Base-by-base conservation (phyloP, 192 early-diverging fungal species). In the Umbelopsis isabellina region DNA sequence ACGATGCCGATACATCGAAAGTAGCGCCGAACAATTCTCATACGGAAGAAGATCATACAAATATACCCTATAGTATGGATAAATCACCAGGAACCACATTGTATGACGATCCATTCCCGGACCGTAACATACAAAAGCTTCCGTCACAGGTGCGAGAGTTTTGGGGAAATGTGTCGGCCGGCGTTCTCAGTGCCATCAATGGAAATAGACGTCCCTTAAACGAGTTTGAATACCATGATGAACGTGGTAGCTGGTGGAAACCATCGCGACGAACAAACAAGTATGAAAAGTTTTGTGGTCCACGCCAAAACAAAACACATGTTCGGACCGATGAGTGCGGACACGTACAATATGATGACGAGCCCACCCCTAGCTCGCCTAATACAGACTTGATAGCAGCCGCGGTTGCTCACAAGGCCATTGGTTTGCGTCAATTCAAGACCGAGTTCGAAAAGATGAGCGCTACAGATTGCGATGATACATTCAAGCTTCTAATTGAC, bases 161-260 rank as follows among this genome's bases (percentile, higher is more conserved):
- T 61, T 61, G 55, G 55, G 55, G 55, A 12, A 61, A 61, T 35
- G 55, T 61, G 4, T 61, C 55, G 16, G 55, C 55, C 13, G 30
- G 55, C 30, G 55, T 61, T 8, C 55, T 61, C 15, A 6, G 55
- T 16, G 55, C 55, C 13, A 61, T 61, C 18, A 30, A 16, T 18
- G 55, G 30, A 12, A 61, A 61, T 25, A 27, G 55, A 4, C 55
- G 55, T 15, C 30, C 55, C 1, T 16, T 61, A 10, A 61, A 61
- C 30, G 55, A 61, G 30, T 16, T 61, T 15, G 55, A 61, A 35
- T 61, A 61, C 13, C 33, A 61, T 18, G 55, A 61, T 4, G 55
- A 61, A 25, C 55, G 55, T 30, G 33, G 33, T 16, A 61, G 25
- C 55, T 61, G 55, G 55, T 37, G 21, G 55, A 61, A 61, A 25